These are phyloP conservation scores for Euphorbia peplus DNA, from an alignment of 345 rosid species.

Conservation along the genomic window DNA sequence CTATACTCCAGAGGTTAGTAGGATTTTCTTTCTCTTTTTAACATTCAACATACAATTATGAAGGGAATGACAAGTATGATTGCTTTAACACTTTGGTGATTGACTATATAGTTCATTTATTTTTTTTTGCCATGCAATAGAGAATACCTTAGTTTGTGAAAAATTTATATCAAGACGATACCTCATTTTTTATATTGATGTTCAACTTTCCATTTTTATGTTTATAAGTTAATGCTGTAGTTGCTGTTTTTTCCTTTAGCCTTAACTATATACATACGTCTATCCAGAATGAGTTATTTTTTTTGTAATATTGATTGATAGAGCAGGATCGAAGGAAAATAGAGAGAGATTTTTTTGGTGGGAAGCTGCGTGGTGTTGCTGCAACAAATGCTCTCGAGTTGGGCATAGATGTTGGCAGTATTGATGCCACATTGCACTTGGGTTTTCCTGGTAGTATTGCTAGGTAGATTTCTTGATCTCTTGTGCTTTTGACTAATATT, in stretches of 20 bases:
- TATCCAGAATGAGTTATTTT: conserved; percentile 10
- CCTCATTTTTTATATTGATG: too few species aligned
- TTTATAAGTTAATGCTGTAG: neutral
- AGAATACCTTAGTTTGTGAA: neutral
- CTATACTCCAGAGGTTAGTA: conserved; percentile 70
- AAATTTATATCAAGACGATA: neutral
- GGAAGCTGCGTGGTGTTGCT: conserved; percentile 85
- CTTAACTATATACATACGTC: neutral
- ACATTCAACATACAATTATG: neutral
- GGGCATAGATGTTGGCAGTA: conserved; percentile 96
- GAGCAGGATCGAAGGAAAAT: conserved; percentile 80
- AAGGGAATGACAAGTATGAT: neutral
- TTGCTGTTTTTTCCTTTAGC: neutral
- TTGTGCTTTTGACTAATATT: conserved; percentile 11
- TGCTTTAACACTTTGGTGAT: neutral
- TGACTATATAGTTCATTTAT: neutral
- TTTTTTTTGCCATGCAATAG: neutral
- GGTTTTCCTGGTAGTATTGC: conserved; percentile 97
- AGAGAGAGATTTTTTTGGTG: conserved; percentile 76
- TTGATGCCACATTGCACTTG: conserved; percentile 89
- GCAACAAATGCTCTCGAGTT: conserved; percentile 97
- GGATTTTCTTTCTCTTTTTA: neutral
- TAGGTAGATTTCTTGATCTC: conserved; percentile 47
- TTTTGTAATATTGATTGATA: conserved; percentile 16
- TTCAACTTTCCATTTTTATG: neutral